phyloP scores from a whole-genome alignment of 106 monocot species.

The Phalaenopsis aphrodite region DNA sequence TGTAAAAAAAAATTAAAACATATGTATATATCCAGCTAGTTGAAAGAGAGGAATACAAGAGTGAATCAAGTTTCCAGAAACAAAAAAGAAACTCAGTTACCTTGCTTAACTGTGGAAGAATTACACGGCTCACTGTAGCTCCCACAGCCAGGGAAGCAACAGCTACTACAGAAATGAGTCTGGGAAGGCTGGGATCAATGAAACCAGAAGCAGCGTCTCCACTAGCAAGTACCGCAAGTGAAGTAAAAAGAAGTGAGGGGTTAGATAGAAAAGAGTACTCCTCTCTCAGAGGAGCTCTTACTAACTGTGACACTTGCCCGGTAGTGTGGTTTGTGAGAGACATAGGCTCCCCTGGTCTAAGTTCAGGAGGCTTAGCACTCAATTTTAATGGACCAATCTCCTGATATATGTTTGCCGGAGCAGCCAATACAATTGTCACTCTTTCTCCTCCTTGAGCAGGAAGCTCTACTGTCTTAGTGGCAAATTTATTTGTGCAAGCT shows the following conservation, averaged over 20 bases:
- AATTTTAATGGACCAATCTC: conserved; percentile 68
- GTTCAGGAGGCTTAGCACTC: conserved; percentile 43
- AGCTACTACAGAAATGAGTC: conserved; percentile 51
- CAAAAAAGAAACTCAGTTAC: conserved; percentile 16
- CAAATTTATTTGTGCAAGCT: conserved; percentile 81
- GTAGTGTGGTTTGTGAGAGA: conserved; percentile 74
- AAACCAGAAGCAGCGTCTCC: conserved; percentile 75
- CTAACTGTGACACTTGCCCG: conserved; percentile 58
- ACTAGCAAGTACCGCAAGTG: conserved; percentile 69
- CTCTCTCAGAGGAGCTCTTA: conserved; percentile 52
- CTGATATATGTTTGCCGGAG: conserved; percentile 52
- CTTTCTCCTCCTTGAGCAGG: conserved; percentile 98
- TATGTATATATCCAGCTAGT: not conserved
- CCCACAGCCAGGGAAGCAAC: conserved; percentile 58
- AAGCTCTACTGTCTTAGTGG: conserved; percentile 74
- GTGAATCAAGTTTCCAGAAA: not conserved
- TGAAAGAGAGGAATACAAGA: not conserved
- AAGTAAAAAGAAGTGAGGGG: conserved; percentile 55
- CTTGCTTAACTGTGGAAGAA: conserved; percentile 81
- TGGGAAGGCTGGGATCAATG: conserved; percentile 67
- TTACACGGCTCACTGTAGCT: conserved; percentile 43
- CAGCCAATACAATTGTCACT: conserved; percentile 69
- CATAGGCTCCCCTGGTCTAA: conserved; percentile 73
- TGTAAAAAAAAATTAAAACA: too few species aligned
- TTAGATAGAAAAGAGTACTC: conserved; percentile 40